Conservation (phyloP, 176 grass and related monocot species). For the Oryza officinalis region DNA sequence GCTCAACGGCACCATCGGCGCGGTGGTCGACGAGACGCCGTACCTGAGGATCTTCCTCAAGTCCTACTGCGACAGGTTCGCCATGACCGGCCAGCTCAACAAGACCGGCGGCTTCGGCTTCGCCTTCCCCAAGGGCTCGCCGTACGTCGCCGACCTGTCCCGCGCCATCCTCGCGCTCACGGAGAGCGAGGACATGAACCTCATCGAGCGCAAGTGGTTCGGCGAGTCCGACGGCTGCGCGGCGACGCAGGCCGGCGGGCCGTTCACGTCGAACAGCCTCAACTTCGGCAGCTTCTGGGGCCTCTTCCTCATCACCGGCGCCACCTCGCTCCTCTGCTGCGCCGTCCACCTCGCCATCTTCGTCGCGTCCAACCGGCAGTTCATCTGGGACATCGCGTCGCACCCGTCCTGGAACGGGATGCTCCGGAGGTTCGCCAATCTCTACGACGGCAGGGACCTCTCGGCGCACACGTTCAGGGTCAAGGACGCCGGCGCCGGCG, state of each 20-base stretch:
- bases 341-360: slow-evolving; percentile 37
- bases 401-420: not conserved
- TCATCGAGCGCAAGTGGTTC: slow-evolving; percentile 74
- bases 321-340: slow-evolving; percentile 45
- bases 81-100: slow-evolving; percentile 33
- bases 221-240: slow-evolving; percentile 35
- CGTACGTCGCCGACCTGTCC: slow-evolving; percentile 65
- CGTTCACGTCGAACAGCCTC: slow-evolving; percentile 50
- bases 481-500: not conserved
- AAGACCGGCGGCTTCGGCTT: slow-evolving; percentile 76
- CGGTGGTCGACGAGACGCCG: slow-evolving; percentile 64
- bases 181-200: slow-evolving; percentile 51
- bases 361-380: not conserved
- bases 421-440: slow-evolving; percentile 19
- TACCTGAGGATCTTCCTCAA: slow-evolving; percentile 67
- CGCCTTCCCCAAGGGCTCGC: slow-evolving; percentile 64
- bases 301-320: slow-evolving; percentile 78
- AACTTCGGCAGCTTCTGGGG: slow-evolving; percentile 77
- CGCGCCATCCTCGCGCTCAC: slow-evolving; percentile 68
- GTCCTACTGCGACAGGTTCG: slow-evolving; percentile 52
- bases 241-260: slow-evolving; percentile 16
- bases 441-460: slow-evolving; percentile 49
- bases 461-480: slow-evolving; percentile 43
- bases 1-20: slow-evolving; percentile 46
- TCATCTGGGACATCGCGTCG: not conserved